Evolutionary conservation across 2,329 filamentous ascomycete species (phyloP).

Genomic region (Apiospora kogelbergensis): DNA sequence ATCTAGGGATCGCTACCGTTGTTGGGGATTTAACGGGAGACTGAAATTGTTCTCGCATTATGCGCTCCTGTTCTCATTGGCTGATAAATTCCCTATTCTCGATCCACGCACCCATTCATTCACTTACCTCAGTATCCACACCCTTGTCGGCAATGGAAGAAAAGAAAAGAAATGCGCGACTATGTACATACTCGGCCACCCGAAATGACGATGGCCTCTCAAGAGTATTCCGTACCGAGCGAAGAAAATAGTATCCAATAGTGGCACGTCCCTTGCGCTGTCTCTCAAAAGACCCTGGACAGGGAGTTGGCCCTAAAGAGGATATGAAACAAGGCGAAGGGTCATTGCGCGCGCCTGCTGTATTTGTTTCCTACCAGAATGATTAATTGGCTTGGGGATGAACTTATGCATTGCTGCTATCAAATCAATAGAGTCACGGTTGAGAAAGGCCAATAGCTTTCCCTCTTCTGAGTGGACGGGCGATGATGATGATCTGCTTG

Average conservation of each 20-base stretch:
- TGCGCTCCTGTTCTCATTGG: background rate
- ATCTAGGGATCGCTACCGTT: background rate
- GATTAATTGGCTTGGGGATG: background rate
- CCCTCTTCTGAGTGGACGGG: background rate
- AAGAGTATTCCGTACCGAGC: background rate
- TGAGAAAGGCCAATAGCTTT: too few species aligned
- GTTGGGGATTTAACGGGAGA: background rate
- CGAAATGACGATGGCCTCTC: constrained; percentile 1
- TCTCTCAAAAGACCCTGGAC: background rate
- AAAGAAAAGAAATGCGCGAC: background rate
- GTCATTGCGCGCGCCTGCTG: background rate
- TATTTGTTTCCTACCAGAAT: background rate
- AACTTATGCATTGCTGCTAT: background rate
- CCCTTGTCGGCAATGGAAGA: background rate
- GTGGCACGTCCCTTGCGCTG: background rate
- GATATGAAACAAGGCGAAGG: background rate
- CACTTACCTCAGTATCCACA: background rate
- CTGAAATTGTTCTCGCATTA: background rate
- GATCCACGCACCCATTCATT: background rate
- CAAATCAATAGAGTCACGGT: background rate
- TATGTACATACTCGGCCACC: background rate
- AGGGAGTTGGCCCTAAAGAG: background rate
- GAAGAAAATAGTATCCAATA: background rate
- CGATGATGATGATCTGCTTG: background rate
- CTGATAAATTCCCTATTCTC: background rate